A percentile compares a stretch with the other conserved stretches of the same genome.
phyloP scores from a whole-genome alignment of 2,329 filamentous ascomycete genomes.

The Xylariaceae sp. region DNA sequence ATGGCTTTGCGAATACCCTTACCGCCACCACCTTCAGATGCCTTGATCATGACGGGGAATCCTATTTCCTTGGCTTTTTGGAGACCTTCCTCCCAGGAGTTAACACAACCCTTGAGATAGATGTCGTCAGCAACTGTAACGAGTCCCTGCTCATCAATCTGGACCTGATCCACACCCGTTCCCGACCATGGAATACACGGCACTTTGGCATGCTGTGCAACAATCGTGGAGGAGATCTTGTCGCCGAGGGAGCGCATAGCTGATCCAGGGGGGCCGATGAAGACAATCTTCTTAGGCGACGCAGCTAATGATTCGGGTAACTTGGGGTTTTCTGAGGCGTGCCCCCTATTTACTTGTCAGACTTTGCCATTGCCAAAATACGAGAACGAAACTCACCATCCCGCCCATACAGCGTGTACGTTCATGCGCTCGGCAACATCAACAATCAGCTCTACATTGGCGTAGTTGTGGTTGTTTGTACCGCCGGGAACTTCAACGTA shows the following conservation, averaged over 20 bases:
- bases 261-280: constrained; percentile 95
- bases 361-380: neutral
- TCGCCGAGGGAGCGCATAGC: constrained; percentile 98
- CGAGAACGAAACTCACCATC: constrained; percentile 63
- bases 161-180: constrained; percentile 78
- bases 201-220: constrained; percentile 92
- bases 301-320: constrained; percentile 92
- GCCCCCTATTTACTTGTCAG: constrained; percentile 57
- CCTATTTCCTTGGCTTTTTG: constrained; percentile 82
- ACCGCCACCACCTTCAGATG: constrained; percentile 97
- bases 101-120: constrained; percentile 87
- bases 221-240: constrained; percentile 99
- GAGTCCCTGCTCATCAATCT: constrained; percentile 73
- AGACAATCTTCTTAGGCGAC: constrained; percentile 97
- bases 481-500: constrained; percentile 98
- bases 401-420: constrained; percentile 97
- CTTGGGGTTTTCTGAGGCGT: constrained; percentile 97
- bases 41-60: constrained; percentile 99
- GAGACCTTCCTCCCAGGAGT: constrained; percentile 84
- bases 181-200: constrained; percentile 99
- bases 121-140: constrained; percentile 84
- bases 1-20: constrained; percentile 98
- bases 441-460: constrained; percentile 98
- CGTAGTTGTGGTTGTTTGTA: constrained; percentile 99
- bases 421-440: constrained; percentile 98